Percentiles rank a stretch among this genome's conserved stretches.
Conservation (phyloP, 2,329 filamentous ascomycete species). For the Calonectria henricotiae region DNA sequence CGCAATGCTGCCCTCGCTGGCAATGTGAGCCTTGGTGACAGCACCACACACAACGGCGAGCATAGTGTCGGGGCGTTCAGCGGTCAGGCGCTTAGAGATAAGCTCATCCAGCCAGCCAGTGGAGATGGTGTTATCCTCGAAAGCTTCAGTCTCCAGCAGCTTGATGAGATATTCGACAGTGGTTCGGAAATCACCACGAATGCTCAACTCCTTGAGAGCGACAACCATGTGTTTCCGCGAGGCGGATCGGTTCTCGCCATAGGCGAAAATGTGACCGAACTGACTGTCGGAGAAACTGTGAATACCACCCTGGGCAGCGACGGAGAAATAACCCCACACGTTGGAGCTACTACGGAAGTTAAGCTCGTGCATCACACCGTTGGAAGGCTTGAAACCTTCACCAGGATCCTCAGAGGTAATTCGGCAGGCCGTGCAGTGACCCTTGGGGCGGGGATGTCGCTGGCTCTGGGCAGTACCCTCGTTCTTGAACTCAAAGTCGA, state of each 20-base stretch:
- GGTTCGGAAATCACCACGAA: conserved; percentile 98
- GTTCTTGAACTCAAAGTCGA: conserved; percentile 97
- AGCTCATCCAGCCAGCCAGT: conserved; percentile 99
- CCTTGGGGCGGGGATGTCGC: conserved; percentile 92
- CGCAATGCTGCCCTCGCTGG: conserved; percentile 89
- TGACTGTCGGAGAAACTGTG: conserved; percentile 99
- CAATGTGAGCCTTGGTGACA: conserved; percentile 93
- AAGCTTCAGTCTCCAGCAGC: conserved; percentile 96
- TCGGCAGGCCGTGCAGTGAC: conserved; percentile 97
- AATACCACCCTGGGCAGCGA: conserved; percentile 95
- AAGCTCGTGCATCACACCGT: conserved; percentile 98
- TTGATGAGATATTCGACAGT: conserved; percentile 99
- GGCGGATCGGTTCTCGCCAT: conserved; percentile 96
- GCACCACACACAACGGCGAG: conserved; percentile 97
- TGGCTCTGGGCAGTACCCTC: conserved; percentile 88
- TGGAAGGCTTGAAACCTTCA: conserved; percentile 99
- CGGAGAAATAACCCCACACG: conserved; percentile 99
- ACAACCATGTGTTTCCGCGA: conserved; percentile 99
- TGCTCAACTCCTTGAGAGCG: conserved; percentile 97
- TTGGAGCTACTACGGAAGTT: conserved; percentile 99
- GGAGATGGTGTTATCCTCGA: conserved; percentile 99
- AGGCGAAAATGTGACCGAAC: conserved; percentile 99
- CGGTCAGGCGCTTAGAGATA: conserved; percentile 97
- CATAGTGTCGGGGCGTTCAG: conserved; percentile 93
- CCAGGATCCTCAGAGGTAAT: conserved; percentile 99